Evolutionary conservation across 2,329 filamentous ascomycete species (phyloP).

Genomic region (Claviceps sp.): DNA sequence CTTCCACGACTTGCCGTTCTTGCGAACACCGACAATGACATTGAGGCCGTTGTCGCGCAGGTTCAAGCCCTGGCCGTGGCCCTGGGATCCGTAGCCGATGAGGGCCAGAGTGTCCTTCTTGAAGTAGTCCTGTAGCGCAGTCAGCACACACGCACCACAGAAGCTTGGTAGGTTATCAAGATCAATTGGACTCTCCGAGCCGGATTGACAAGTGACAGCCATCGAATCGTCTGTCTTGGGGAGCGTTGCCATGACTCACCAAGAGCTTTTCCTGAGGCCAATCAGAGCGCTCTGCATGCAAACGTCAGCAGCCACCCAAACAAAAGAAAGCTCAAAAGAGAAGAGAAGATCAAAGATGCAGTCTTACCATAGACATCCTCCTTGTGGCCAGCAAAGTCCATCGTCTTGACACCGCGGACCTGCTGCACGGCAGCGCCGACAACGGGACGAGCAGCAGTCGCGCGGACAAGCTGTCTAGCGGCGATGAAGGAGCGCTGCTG

Average conservation of each 20-base stretch:
- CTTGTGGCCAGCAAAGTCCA: constrained; percentile 93
- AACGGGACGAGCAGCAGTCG: constrained; percentile 34
- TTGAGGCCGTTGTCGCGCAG: constrained; percentile 99
- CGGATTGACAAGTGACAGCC: not conserved
- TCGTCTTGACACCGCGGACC: constrained; percentile 87
- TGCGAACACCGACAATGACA: constrained; percentile 96
- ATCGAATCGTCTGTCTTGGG: not conserved
- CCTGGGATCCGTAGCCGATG: constrained; percentile 96
- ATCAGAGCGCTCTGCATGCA: constrained; percentile 71
- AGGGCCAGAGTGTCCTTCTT: constrained; percentile 98
- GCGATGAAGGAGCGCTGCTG: constrained; percentile 52
- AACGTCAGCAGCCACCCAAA: constrained; percentile 8
- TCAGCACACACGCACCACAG: not conserved
- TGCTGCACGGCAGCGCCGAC: constrained; percentile 49
- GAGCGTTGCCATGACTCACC: constrained; percentile 40
- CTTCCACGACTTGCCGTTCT: constrained; percentile 97
- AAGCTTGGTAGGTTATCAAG: not conserved
- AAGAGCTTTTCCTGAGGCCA: constrained; percentile 98
- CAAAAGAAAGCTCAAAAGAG: not conserved
- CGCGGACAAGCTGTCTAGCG: constrained; percentile 42
- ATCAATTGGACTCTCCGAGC: not conserved
- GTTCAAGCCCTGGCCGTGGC: constrained; percentile 98
- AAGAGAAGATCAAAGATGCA: not conserved
- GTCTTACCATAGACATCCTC: constrained; percentile 81
- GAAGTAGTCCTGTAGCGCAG: constrained; percentile 71